These are phyloP conservation scores for Blastobotrys aristatus DNA, from an alignment of 1,139 yeast species.

Conservation along the genomic window DNA sequence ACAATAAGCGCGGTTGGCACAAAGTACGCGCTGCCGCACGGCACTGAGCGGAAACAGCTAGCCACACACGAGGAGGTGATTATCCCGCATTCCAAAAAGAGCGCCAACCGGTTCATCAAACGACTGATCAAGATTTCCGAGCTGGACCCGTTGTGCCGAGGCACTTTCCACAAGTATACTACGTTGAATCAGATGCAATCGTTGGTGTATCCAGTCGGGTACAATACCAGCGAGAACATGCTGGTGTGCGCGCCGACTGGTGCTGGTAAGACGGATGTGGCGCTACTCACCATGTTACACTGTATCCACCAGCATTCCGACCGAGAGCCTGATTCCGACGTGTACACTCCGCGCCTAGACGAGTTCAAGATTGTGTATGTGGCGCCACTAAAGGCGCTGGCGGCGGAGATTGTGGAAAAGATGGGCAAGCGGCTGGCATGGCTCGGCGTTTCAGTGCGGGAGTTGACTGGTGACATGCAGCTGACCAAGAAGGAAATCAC, in stretches of 20 bases:
- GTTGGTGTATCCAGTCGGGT: slow-evolving; percentile 86
- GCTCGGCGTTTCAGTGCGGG: slow-evolving; percentile 82
- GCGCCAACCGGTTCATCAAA: slow-evolving; percentile 44
- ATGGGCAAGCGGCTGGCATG: slow-evolving; percentile 72
- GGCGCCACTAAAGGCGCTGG: slow-evolving; percentile 94
- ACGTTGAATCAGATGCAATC: slow-evolving; percentile 87
- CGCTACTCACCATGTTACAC: slow-evolving; percentile 74
- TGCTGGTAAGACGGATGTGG: slow-evolving; percentile 99
- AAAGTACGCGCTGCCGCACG: slow-evolving; percentile 71
- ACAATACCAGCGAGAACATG: slow-evolving; percentile 91
- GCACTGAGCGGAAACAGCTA: slow-evolving; percentile 58
- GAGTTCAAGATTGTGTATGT: slow-evolving; percentile 90
- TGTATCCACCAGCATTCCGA: slow-evolving; percentile 66
- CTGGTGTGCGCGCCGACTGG: slow-evolving; percentile 99
- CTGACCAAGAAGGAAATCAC: slow-evolving; percentile 76
- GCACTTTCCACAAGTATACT: slow-evolving; percentile 76
- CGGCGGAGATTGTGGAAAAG: slow-evolving; percentile 95
- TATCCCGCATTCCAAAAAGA: slow-evolving; percentile 67
- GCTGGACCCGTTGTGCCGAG: slow-evolving; percentile 72
- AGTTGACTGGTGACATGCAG: slow-evolving; percentile 97
- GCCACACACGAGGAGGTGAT: slow-evolving; percentile 74
- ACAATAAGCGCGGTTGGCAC: slow-evolving; percentile 76
- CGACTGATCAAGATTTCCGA: slow-evolving; percentile 53
- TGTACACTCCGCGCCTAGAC: slow-evolving; percentile 64
- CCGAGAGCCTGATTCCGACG: slow-evolving; percentile 49